phyloP scores from a whole-genome alignment of 1,284 basidiomycete species.

The Irpex rosettiformis region DNA sequence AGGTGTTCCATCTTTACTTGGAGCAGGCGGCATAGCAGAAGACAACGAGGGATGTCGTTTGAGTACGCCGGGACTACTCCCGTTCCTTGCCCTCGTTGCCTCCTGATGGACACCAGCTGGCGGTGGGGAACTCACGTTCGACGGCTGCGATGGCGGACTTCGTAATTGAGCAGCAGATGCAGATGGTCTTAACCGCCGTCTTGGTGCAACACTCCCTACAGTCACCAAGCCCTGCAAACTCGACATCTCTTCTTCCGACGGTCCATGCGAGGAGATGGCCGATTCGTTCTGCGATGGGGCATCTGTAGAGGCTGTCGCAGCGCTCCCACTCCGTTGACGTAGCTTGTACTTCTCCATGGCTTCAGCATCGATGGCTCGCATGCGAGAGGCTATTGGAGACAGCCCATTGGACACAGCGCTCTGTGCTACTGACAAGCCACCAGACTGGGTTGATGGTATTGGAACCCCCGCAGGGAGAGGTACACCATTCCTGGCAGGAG shows the following conservation, averaged over 20 bases:
- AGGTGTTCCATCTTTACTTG: constrained; percentile 10
- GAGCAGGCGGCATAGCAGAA: constrained; percentile 25
- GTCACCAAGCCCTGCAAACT: constrained; percentile 42
- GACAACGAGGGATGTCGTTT: constrained; percentile 27
- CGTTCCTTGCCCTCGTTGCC: constrained; percentile 58
- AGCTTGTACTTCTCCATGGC: constrained; percentile 81
- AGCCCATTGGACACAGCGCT: constrained; percentile 44
- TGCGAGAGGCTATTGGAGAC: constrained; percentile 71
- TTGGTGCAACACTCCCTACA: constrained; percentile 54
- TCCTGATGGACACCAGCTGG: constrained; percentile 26
- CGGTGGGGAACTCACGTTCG: constrained; percentile 28
- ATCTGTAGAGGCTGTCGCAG: constrained; percentile 66
- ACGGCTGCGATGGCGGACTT: constrained; percentile 36
- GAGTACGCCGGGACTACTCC: constrained; percentile 57
- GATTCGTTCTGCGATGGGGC: constrained; percentile 57
- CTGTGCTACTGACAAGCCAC: constrained; percentile 28
- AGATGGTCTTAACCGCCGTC: constrained; percentile 62
- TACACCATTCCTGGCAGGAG: constrained; percentile 27
- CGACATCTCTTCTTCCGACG: constrained; percentile 52
- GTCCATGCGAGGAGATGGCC: constrained; percentile 44
- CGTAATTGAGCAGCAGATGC: constrained; percentile 74
- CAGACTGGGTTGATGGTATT: constrained; percentile 30
- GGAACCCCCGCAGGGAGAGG: constrained; percentile 26
- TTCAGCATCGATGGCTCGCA: constrained; percentile 77
- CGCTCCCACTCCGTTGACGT: constrained; percentile 76